Conservation (phyloP, 805 yeast species). For the Yarrowia osloensis region DNA sequence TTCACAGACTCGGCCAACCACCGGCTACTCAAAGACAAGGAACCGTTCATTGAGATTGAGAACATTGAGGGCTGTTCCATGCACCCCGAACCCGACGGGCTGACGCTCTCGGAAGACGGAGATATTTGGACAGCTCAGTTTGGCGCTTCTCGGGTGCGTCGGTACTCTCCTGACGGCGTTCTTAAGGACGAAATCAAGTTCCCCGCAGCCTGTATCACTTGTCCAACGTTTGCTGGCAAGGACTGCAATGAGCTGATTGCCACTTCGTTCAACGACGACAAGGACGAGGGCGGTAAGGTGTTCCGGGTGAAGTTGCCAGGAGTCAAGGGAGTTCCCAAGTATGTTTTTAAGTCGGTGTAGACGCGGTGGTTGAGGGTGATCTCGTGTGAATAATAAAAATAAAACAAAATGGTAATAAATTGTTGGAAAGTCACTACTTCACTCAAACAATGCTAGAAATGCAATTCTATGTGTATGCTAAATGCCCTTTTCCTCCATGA, state of each 20-base stretch:
- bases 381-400: too few species aligned
- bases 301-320: slow-evolving; percentile 37
- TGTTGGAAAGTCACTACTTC: too few species aligned
- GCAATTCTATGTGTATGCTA: too few species aligned
- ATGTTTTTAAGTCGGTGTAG: neutral
- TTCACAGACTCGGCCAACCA: slow-evolving; percentile 56
- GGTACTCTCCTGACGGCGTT: slow-evolving; percentile 53
- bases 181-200: slow-evolving; percentile 54
- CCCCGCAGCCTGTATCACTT: slow-evolving; percentile 64
- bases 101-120: slow-evolving; percentile 56
- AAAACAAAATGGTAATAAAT: too few species aligned
- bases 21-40: slow-evolving; percentile 44
- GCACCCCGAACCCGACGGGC: slow-evolving; percentile 74
- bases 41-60: slow-evolving; percentile 46
- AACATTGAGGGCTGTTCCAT: slow-evolving; percentile 28
- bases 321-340: slow-evolving; percentile 32
- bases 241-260: slow-evolving; percentile 60
- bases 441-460: too few species aligned
- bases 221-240: slow-evolving; percentile 69
- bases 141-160: slow-evolving; percentile 58
- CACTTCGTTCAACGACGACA: slow-evolving; percentile 53
- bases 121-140: slow-evolving; percentile 68
- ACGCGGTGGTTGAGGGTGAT: too few species aligned
- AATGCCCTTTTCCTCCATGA: neutral
- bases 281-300: slow-evolving; percentile 38